phyloP scores from a whole-genome alignment of 1,284 basidiomycete species.

The Meira nashicola region DNA sequence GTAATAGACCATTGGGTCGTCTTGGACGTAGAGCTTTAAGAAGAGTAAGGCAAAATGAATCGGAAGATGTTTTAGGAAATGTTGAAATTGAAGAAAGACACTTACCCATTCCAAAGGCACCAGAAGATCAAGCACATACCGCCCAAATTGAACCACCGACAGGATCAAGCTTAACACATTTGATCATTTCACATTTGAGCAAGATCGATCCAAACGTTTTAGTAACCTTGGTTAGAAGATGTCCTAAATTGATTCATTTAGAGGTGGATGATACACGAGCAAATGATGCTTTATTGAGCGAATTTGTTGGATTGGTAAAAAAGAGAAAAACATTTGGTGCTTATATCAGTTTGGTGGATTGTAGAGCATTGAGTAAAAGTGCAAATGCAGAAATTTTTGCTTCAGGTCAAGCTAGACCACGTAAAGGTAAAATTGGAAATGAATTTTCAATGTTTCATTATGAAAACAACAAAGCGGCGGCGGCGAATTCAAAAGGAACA shows the following conservation, averaged over 20 bases:
- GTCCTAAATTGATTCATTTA: constrained; percentile 30
- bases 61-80: neutral
- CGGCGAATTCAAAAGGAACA: neutral
- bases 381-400: constrained; percentile 21
- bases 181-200: constrained; percentile 62
- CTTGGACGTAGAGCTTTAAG: neutral
- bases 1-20: neutral
- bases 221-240: constrained; percentile 27
- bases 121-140: too few relatives aligned
- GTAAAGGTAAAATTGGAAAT: constrained; percentile 10
- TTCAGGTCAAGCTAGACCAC: constrained; percentile 10
- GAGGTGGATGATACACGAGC: constrained; percentile 38
- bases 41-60: neutral
- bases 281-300: constrained; percentile 24
- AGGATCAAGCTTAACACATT: constrained; percentile 67
- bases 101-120: too few relatives aligned
- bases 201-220: constrained; percentile 21
- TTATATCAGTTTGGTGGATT: constrained; percentile 36
- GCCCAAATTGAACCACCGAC: constrained; percentile 33
- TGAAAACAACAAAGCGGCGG: too few relatives aligned
- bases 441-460: neutral
- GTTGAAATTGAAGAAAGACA: neutral
- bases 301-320: constrained; percentile 30
- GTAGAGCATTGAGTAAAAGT: constrained; percentile 26
- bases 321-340: constrained; percentile 25